Evolutionary conservation across 148 eudicot genomes (phyloP), one percentile per base, ranked within the genome.

Genomic region (Rheum nobile): DNA sequence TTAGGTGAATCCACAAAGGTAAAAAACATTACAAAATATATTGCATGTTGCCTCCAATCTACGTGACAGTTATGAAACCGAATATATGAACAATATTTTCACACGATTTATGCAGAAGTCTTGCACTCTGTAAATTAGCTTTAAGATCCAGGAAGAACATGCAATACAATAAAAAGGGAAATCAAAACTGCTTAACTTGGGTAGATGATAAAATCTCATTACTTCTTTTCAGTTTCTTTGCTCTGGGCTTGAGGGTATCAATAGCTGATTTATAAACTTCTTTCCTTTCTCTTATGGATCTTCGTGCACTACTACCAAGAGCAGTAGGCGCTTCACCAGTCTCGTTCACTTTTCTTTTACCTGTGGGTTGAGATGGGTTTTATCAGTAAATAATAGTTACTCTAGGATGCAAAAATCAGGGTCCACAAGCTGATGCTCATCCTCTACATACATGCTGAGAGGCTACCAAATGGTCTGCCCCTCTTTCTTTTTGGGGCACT

Each of bases 401-500:
- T 16, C n/a, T 28, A 4, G 17, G 35, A 44, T 12, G 75, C 47
- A 63, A 8, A 35, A 42, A 59, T 48, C 54, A 47, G 46, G 48
- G 10, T 3, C 43, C 43, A 48, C 50, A 22, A 72, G 32, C 71
- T 26, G 70, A 38, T 65, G 70, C 39, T 14, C 8, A 52, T 46
- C 16, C 52, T n/a, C 57, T 0, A 41, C 28, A 67, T 83, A 80
- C 86, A 84, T 80, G 73, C 72, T 38, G 74, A 72, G 42, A 67
- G 76, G 83, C 80, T 79, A 59, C 74, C 78, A 41, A 38, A 79
- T 26, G 96, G 92, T 65, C 96, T 83, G 72, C 96, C 92, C 77
- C 92, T 86, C 84, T 77, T 86, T 75, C 84, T 86, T 77, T 79
- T 88, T 59, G 61, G 80, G 75, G 71, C 75, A 24, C 57, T 72